Evolutionary conservation across 116 monocot species (phyloP).

Genomic region (Dioscorea cayenensis): DNA sequence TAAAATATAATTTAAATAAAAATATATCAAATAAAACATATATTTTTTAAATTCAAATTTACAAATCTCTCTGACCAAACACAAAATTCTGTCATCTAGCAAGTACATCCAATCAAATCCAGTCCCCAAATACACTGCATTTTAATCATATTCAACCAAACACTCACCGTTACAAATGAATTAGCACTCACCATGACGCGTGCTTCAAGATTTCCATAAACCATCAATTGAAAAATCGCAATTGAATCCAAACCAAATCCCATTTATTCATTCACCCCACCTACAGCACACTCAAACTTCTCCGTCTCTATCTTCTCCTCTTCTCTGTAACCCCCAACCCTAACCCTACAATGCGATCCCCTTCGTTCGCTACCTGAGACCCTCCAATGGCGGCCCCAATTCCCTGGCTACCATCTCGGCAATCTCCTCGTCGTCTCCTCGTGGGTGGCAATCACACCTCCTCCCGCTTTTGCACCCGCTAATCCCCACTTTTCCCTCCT

Average conservation of each 20-base stretch:
- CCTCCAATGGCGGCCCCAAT: not conserved
- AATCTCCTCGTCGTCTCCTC: slow-evolving; percentile 6
- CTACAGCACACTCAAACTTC: not conserved
- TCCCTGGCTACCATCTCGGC: not conserved
- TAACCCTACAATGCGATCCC: not conserved
- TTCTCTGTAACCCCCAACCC: not conserved
- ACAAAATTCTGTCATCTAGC: too few relatives aligned
- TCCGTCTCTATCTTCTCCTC: not conserved
- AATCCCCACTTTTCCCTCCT: not conserved
- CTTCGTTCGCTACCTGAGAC: not conserved
- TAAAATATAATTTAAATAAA: too few relatives aligned
- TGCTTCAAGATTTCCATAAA: not conserved
- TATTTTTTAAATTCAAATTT: too few relatives aligned
- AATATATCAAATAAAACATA: too few relatives aligned
- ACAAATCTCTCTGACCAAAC: too few relatives aligned
- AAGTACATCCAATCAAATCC: too few relatives aligned
- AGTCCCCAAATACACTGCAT: too few relatives aligned
- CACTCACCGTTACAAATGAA: not conserved
- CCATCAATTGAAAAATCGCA: not conserved
- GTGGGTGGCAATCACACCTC: slow-evolving; percentile 53
- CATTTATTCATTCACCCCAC: not conserved
- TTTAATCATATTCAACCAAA: too few relatives aligned
- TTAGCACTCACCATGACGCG: not conserved
- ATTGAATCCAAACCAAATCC: not conserved
- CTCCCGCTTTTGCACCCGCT: slow-evolving; percentile 31